These are phyloP conservation scores for Colletotrichum ledebouriae DNA, from an alignment of 2,329 filamentous ascomycete genomes.

Conservation along the genomic window DNA sequence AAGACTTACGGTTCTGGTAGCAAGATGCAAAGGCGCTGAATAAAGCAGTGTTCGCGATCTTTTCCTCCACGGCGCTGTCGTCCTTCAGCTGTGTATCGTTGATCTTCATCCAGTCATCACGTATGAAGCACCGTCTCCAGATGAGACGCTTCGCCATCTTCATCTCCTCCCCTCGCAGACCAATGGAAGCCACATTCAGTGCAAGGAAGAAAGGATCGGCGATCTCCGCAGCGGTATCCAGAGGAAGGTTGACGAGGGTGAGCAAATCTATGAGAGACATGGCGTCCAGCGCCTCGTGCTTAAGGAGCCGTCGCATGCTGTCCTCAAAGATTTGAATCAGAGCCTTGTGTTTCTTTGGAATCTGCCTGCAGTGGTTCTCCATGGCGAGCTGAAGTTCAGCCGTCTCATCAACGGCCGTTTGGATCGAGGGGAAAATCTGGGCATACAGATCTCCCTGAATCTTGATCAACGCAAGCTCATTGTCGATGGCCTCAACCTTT, in stretches of 20 bases:
- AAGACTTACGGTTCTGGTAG: constrained; percentile 68
- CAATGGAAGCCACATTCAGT: constrained; percentile 71
- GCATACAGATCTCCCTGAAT: constrained; percentile 85
- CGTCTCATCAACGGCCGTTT: constrained; percentile 81
- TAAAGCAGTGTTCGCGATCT: constrained; percentile 75
- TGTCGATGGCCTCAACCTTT: constrained; percentile 68
- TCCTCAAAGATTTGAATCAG: constrained; percentile 80
- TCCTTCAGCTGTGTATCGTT: constrained; percentile 83
- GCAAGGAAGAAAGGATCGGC: constrained; percentile 81
- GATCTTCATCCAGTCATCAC: constrained; percentile 86
- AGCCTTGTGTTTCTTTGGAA: constrained; percentile 72
- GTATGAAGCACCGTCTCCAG: constrained; percentile 88
- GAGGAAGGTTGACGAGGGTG: constrained; percentile 74
- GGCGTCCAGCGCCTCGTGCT: constrained; percentile 78
- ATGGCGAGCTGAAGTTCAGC: constrained; percentile 83
- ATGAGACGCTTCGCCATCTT: constrained; percentile 73
- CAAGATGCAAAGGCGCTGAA: constrained; percentile 77
- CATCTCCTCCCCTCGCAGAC: constrained; percentile 67
- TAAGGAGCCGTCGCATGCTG: constrained; percentile 77
- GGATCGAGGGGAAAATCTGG: constrained; percentile 77
- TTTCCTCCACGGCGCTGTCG: constrained; percentile 75
- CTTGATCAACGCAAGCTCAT: constrained; percentile 75
- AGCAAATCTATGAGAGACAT: constrained; percentile 79
- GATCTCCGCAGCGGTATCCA: constrained; percentile 65
- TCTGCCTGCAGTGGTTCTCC: constrained; percentile 71